Percentiles rank a stretch among this genome's conserved stretches.
Evolutionary conservation across 2,329 filamentous ascomycete genomes (phyloP).

Genomic region (Didymosphaeria variabile): DNA sequence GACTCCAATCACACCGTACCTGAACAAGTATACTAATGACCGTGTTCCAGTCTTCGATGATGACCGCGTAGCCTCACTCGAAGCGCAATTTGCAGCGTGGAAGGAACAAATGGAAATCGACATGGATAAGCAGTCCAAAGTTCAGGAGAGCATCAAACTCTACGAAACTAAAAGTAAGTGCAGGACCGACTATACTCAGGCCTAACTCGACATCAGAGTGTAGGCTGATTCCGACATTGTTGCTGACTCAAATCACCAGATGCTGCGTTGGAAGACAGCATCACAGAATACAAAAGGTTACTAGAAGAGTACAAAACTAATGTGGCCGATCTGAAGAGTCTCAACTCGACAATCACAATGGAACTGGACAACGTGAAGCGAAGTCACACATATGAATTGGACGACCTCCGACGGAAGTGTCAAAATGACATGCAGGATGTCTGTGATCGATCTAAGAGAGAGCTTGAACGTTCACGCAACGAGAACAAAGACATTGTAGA

Average conservation of each 20-base stretch:
- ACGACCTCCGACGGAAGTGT: slow-evolving; percentile 63
- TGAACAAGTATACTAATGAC: slow-evolving; percentile 79
- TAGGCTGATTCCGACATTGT: background rate
- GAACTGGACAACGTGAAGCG: slow-evolving; percentile 62
- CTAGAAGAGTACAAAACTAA: slow-evolving; percentile 72
- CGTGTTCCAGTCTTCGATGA: slow-evolving; percentile 79
- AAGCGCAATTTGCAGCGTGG: slow-evolving; percentile 74
- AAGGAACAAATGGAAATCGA: slow-evolving; percentile 76
- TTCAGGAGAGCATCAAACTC: slow-evolving; percentile 77
- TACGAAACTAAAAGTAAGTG: slow-evolving; percentile 78
- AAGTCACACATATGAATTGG: slow-evolving; percentile 61
- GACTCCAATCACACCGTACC: slow-evolving; percentile 61
- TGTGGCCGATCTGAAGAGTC: slow-evolving; percentile 68
- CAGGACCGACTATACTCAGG: background rate
- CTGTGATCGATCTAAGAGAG: slow-evolving; percentile 63
- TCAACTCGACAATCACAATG: slow-evolving; percentile 58
- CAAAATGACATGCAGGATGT: slow-evolving; percentile 66
- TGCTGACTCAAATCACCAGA: slow-evolving; percentile 50
- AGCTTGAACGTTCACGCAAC: slow-evolving; percentile 64
- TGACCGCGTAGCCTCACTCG: slow-evolving; percentile 77
- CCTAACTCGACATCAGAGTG: background rate
- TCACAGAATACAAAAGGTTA: slow-evolving; percentile 59
- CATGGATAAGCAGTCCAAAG: slow-evolving; percentile 70
- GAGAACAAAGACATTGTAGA: slow-evolving; percentile 59
- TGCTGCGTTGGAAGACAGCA: slow-evolving; percentile 64